These are phyloP conservation scores for Dactylonectria estremocensis DNA, from an alignment of 2,329 filamentous ascomycete genomes.

Conservation along the genomic window DNA sequence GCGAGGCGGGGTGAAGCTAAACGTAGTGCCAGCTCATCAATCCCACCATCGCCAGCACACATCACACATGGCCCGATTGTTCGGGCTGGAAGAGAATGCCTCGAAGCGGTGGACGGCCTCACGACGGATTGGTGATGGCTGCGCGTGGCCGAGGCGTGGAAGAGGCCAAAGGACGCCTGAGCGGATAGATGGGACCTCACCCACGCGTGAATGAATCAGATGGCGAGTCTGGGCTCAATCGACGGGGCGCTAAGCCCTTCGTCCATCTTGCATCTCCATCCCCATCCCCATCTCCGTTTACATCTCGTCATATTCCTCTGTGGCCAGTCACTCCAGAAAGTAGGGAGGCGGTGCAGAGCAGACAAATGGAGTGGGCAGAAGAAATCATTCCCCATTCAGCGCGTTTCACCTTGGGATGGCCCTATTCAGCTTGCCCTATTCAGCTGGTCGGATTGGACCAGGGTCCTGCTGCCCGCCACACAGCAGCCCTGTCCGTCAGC, in stretches of 20 bases:
- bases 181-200: conserved; percentile 3
- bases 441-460: conserved; percentile 6
- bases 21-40: conserved; percentile 30
- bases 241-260: conserved; percentile 9
- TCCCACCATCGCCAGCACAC: conserved; percentile 15
- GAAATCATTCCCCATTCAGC: conserved; percentile 9
- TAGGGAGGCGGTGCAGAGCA: conserved; percentile 17
- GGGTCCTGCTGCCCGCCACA: not conserved
- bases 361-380: conserved; percentile 1
- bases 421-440: not conserved
- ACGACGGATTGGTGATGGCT: not conserved
- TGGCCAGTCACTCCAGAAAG: not conserved
- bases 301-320: not conserved
- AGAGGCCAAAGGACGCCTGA: conserved; percentile 3
- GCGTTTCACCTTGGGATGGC: conserved; percentile 28
- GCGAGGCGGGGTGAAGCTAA: conserved; percentile 26
- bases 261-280: conserved; percentile 7
- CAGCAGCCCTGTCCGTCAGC: not conserved
- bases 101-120: conserved; percentile 1
- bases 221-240: conserved; percentile 18
- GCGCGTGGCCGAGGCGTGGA: not conserved
- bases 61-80: not conserved
- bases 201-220: not conserved
- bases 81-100: not conserved
- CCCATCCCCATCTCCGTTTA: not conserved